Evolutionary conservation across 2,329 filamentous ascomycete species (phyloP), one percentile per base, ranked within the genome.

Genomic region (Ophiognomonia clavigignenti-juglandacearum): DNA sequence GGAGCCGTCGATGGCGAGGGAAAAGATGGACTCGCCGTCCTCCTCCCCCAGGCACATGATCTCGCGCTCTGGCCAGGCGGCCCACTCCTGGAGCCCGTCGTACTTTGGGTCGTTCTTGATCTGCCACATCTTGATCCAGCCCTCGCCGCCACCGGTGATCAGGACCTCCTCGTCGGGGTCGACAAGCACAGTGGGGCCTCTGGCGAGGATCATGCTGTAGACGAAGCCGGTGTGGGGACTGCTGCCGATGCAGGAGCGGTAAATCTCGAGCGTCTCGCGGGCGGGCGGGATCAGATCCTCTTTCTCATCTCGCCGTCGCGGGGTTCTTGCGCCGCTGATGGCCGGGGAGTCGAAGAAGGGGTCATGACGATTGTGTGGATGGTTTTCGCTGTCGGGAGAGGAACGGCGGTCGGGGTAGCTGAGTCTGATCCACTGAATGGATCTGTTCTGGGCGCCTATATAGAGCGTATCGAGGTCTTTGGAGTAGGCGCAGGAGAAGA

Each of bases 201-300:
- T 82, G 1, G 88, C 83, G 50, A 98, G 75, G 5, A 95, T 75
- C 92, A 97, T 97, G 64, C 90, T 95, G 64, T 96, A 96, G 0
- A 98, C 83, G 62, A 96, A 97, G 37, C 95, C 93, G 64, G 85
- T 92, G 64, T 98, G 93, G 2, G 93, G 90, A 67, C 95, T 98
- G 58, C 93, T 86, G 48, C 77, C 80, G 48, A 95, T 87, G 47
- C 91, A 85, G 19, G 86, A 80, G 41, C 83, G 80, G 59, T 88
- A 85, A 50, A 96, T 90, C 61, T 95, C 89, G 6, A 97, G 70
- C 1, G 86, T 77, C 27, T 62, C 77, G 62, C 67, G 69, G 4
- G 77, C 68, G 34, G 68, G 69, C 3, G 73, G 81, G 36, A 82
- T 82, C 27, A 76, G 56, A 2, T 66, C 62, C 67, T 76, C 80